phyloP scores from a whole-genome alignment of 2,329 filamentous ascomycete genomes.

The Neonectria hederae region DNA sequence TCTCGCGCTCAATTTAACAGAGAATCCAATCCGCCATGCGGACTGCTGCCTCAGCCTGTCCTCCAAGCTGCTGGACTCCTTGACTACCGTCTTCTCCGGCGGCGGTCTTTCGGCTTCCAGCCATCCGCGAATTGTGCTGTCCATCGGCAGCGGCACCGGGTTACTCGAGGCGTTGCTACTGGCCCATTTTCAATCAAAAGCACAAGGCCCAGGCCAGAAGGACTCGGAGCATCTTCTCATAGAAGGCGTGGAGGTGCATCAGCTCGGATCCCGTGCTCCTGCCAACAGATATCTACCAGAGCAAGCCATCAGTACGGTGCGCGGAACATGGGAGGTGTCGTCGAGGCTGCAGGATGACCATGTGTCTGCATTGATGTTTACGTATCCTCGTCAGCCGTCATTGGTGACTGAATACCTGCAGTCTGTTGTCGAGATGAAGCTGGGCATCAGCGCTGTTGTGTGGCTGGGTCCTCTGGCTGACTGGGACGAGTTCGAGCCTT shows the following conservation, averaged over 20 bases:
- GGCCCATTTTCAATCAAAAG: constrained; percentile 11
- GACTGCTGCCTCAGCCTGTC: constrained; percentile 46
- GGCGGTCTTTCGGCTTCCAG: background rate
- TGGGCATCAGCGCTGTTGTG: constrained; percentile 26
- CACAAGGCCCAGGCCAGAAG: background rate
- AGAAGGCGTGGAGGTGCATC: constrained; percentile 43
- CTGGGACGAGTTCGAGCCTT: constrained; percentile 38
- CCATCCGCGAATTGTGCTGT: constrained; percentile 34
- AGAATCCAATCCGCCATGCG: constrained; percentile 35
- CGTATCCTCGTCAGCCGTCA: constrained; percentile 46
- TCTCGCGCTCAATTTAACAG: constrained; percentile 22
- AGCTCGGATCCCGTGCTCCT: constrained; percentile 14
- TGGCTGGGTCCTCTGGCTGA: constrained; percentile 42
- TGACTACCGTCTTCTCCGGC: constrained; percentile 24
- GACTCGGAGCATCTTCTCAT: constrained; percentile 21
- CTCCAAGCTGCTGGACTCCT: constrained; percentile 30
- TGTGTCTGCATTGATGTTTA: constrained; percentile 43
- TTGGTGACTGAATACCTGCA: constrained; percentile 43
- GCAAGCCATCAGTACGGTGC: constrained; percentile 41
- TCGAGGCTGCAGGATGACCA: constrained; percentile 37
- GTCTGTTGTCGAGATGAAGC: constrained; percentile 6
- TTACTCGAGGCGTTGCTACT: constrained; percentile 43
- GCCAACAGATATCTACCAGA: constrained; percentile 44
- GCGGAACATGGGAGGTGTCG: constrained; percentile 45
- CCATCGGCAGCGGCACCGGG: constrained; percentile 45